Percentiles rank a stretch among this genome's conserved stretches.
Evolutionary conservation across 2,329 filamentous ascomycete species (phyloP).

Genomic region (Ceratocystis eucalypticola): DNA sequence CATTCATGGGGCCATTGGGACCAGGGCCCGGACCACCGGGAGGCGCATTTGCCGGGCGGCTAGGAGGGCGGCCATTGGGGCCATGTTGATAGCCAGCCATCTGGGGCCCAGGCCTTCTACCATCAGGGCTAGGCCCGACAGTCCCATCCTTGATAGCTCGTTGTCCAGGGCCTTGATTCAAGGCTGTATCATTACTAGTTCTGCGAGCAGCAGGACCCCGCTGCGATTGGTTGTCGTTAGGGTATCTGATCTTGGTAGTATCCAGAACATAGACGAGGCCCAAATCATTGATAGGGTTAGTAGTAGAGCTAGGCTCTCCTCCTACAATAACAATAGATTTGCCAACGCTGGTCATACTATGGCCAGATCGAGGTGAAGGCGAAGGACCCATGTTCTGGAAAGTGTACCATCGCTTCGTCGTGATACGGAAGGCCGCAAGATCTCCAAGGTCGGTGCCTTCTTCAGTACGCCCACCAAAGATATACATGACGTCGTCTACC

Average conservation of each 20-base stretch:
- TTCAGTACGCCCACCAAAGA: slow-evolving; percentile 91
- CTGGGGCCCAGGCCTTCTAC: slow-evolving; percentile 26
- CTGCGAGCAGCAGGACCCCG: slow-evolving; percentile 32
- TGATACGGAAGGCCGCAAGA: slow-evolving; percentile 62
- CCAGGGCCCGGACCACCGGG: slow-evolving; percentile 2
- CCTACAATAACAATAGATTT: slow-evolving; percentile 87
- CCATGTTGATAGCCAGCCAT: slow-evolving; percentile 28
- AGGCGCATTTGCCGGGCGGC: slow-evolving; percentile 33
- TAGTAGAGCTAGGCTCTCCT: slow-evolving; percentile 83
- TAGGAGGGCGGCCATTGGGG: slow-evolving; percentile 28
- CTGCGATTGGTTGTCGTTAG: slow-evolving; percentile 49
- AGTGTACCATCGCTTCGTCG: slow-evolving; percentile 88
- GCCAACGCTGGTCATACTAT: slow-evolving; percentile 92
- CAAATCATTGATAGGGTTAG: slow-evolving; percentile 67
- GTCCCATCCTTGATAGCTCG: slow-evolving; percentile 39
- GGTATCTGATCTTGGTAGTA: slow-evolving; percentile 92
- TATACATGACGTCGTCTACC: slow-evolving; percentile 97
- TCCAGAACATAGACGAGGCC: slow-evolving; percentile 85
- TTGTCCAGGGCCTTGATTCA: slow-evolving; percentile 25
- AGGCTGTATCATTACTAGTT: slow-evolving; percentile 29
- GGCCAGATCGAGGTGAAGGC: slow-evolving; percentile 81
- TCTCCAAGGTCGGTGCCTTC: slow-evolving; percentile 88
- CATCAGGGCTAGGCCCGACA: slow-evolving; percentile 34
- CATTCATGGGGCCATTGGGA: slow-evolving; percentile 11
- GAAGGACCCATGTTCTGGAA: slow-evolving; percentile 99